phyloP scores from a whole-genome alignment of 2,329 filamentous ascomycete species.

The Fusarium transvaalense region DNA sequence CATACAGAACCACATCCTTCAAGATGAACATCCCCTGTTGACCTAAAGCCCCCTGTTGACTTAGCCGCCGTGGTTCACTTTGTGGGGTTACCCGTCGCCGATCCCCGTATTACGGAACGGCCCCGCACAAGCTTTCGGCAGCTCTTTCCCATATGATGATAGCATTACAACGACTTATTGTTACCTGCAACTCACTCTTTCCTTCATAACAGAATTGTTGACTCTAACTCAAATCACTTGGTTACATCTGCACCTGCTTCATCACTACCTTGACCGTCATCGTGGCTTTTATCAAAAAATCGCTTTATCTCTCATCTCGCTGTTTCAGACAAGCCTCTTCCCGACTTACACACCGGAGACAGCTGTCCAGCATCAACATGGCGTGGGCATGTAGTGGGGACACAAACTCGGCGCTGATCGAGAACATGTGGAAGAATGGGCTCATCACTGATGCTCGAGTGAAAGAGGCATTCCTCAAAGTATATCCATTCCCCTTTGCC shows the following conservation, averaged over 20 bases:
- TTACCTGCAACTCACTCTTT: background rate
- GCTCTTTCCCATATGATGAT: slow-evolving; percentile 41
- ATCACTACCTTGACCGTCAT: background rate
- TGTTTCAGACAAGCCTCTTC: background rate
- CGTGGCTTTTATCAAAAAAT: slow-evolving; percentile 30
- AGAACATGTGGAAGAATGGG: slow-evolving; percentile 78
- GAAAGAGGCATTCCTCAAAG: slow-evolving; percentile 82
- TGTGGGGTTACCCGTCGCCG: slow-evolving; percentile 41
- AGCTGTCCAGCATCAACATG: slow-evolving; percentile 66
- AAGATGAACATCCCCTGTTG: slow-evolving; percentile 5
- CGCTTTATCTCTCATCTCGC: slow-evolving; percentile 1
- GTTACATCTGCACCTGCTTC: too few species aligned
- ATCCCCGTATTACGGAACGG: slow-evolving; percentile 42
- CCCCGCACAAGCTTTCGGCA: slow-evolving; percentile 44
- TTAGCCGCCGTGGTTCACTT: slow-evolving; percentile 6
- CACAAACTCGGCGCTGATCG: slow-evolving; percentile 80
- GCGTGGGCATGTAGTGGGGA: slow-evolving; percentile 88
- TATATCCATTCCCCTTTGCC: slow-evolving; percentile 51
- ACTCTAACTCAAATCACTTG: too few species aligned
- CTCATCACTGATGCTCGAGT: slow-evolving; percentile 80
- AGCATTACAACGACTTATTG: slow-evolving; percentile 10
- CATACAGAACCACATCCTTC: background rate
- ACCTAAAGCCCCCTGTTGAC: slow-evolving; percentile 17
- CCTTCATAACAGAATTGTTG: background rate
- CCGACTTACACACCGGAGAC: slow-evolving; percentile 18